phyloP scores from a whole-genome alignment of 1,139 yeast species.

The Suhomyces bribrorum region DNA sequence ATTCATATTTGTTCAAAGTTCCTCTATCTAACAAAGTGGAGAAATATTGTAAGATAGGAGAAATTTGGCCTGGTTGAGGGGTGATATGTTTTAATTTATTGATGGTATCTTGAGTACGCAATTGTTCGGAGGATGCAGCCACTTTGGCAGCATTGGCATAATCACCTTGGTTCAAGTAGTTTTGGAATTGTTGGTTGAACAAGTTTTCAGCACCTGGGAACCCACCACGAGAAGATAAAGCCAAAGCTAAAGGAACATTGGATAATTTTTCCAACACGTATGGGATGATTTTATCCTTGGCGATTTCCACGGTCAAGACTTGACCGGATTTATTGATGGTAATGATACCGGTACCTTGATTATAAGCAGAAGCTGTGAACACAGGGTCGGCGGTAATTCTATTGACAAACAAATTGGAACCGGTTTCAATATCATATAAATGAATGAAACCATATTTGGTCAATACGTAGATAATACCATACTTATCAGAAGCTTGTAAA shows the following conservation, averaged over 20 bases:
- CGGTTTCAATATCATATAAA: slow-evolving; percentile 90
- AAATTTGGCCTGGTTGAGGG: slow-evolving; percentile 94
- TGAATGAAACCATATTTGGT: slow-evolving; percentile 98
- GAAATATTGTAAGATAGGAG: slow-evolving; percentile 92
- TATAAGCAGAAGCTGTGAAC: slow-evolving; percentile 82
- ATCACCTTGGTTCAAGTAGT: slow-evolving; percentile 79
- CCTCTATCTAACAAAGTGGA: slow-evolving; percentile 92
- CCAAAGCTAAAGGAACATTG: slow-evolving; percentile 82
- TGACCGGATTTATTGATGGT: slow-evolving; percentile 96
- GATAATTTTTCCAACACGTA: slow-evolving; percentile 85
- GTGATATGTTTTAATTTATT: slow-evolving; percentile 89
- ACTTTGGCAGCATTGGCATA: slow-evolving; percentile 92
- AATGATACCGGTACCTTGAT: slow-evolving; percentile 77
- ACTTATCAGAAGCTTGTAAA: slow-evolving; percentile 80
- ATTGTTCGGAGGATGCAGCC: slow-evolving; percentile 92
- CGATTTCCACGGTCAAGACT: slow-evolving; percentile 88
- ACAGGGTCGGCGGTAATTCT: slow-evolving; percentile 96
- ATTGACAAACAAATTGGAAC: slow-evolving; percentile 90
- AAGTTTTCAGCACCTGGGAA: slow-evolving; percentile 95
- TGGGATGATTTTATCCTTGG: slow-evolving; percentile 83
- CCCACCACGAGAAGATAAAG: slow-evolving; percentile 93
- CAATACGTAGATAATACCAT: slow-evolving; percentile 83
- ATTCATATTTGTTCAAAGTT: slow-evolving; percentile 87
- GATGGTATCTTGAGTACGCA: slow-evolving; percentile 94
- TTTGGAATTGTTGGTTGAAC: slow-evolving; percentile 89